Percentiles rank a stretch among this genome's conserved stretches.
Conservation (phyloP, 176 grass and related monocot genomes). For the Musa acuminata region DNA sequence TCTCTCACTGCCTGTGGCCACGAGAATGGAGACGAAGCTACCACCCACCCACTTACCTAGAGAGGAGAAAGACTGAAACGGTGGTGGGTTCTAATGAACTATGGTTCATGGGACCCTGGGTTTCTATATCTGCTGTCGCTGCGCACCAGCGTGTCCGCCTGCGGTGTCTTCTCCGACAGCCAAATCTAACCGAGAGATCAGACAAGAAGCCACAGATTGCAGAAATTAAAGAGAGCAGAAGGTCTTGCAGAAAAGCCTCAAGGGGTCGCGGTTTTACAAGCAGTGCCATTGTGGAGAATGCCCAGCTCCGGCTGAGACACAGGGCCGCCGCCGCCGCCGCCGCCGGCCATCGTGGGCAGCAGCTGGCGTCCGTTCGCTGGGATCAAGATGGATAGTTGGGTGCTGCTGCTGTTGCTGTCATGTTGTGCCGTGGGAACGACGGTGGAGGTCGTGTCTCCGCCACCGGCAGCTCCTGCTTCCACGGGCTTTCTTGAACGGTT, state of each 20-base stretch:
- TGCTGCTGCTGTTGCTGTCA: no score
- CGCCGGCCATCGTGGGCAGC: neutral
- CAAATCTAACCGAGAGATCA: neutral
- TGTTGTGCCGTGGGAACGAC: neutral
- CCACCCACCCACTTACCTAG: no score
- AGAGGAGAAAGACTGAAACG: no score
- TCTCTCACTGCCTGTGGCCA: no score
- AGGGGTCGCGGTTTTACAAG: conserved; percentile 17
- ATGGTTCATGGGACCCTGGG: no score
- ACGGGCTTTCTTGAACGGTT: conserved; percentile 99
- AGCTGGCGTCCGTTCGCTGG: neutral
- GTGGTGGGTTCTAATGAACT: no score
- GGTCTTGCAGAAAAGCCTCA: conserved; percentile 18
- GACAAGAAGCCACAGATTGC: neutral
- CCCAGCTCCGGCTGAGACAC: conserved; percentile 29
- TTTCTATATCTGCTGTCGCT: no score
- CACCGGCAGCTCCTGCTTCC: conserved; percentile 42
- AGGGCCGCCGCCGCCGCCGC: conserved; percentile 1
- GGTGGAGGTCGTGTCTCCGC: neutral
- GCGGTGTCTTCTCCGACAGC: neutral
- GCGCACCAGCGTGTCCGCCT: no score
- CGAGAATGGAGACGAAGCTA: no score
- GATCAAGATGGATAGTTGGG: neutral
- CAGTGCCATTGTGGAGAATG: neutral
- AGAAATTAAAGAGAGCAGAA: no score